Evolutionary conservation across 1,284 basidiomycete genomes (phyloP), one percentile per base, ranked within the genome.

Genomic region (Microstroma glucosiphilum): DNA sequence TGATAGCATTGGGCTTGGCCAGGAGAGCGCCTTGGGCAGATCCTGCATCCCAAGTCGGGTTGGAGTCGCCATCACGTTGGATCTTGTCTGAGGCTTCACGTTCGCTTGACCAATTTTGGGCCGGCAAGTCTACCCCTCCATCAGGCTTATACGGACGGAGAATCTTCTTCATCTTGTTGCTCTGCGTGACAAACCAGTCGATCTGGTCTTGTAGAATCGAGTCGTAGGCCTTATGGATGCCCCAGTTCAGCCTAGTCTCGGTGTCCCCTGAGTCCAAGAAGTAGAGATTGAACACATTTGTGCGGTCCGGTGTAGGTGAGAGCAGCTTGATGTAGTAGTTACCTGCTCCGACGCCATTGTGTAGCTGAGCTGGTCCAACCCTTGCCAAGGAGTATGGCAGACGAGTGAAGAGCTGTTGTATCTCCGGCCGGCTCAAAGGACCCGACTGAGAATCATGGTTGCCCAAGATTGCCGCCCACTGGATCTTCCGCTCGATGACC

Each of bases 391-490:
- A 91, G 76, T 92, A 96, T 0, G 93, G 93, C 69, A 96, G 82
- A 1, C 82, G 84, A 73, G 87, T 85, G 30, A 73, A 60, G 83
- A 94, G 84, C 68, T 89, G 81, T 67, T 83, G 82, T 75, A 93
- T 87, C 79, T 75, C 75, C 0, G 61, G 58, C 8, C 79, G 64
- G 6, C 65, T 69, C 3, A 76, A 49, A 17, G 61, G 40, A 11
- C 73, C 73, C 1, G 64, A 54, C 53, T 79, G 71, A 37, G 67
- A 40, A 40, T 78, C 76, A 63, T 96, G 93, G 73, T 98, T 96
- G 1, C 93, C 78, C 76, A 96, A 90, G 6, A 96, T 85, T 0
- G 88, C 89, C 1, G 90, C 86, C 90, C 92, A 98, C 0, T 92
- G 88, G 40, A 96, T 89, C 55, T 84, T 80, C 25, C 88, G 85